A percentile compares a stretch with the other conserved stretches of the same genome.
Evolutionary conservation across 73 alveolate species (phyloP).

Genomic region (Uronychia setigera): DNA sequence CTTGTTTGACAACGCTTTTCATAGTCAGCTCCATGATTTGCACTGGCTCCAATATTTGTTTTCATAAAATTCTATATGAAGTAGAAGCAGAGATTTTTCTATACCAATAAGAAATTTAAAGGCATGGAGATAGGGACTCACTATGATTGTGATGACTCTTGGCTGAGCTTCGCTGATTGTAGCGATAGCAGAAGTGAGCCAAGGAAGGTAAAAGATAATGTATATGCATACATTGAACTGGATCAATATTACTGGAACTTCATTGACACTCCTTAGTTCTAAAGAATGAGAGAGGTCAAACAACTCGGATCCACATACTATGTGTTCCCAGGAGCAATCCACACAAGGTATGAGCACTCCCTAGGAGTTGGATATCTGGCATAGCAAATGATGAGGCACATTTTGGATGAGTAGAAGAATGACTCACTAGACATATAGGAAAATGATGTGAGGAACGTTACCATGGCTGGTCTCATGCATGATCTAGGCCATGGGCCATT

Average conservation of each 20-base stretch:
- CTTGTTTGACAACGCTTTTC: too few species aligned
- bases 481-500: constrained; percentile 96
- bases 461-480: constrained; percentile 90
- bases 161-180: too few species aligned
- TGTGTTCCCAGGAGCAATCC: constrained; percentile 71
- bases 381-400: constrained; percentile 60
- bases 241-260: constrained; percentile 42
- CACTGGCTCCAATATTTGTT: too few species aligned
- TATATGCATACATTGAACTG: not conserved
- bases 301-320: constrained; percentile 50
- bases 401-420: constrained; percentile 45
- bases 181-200: too few species aligned
- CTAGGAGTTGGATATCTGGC: constrained; percentile 92
- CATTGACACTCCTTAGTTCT: constrained; percentile 51
- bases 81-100: too few species aligned
- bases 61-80: too few species aligned
- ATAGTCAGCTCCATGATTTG: too few species aligned
- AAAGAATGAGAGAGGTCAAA: constrained; percentile 50
- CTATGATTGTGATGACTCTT: too few species aligned
- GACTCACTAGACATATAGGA: constrained; percentile 59
- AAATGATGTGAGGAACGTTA: constrained; percentile 70
- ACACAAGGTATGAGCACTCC: constrained; percentile 92
- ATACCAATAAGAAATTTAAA: too few species aligned
- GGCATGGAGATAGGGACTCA: too few species aligned
- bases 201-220: not conserved